Evolutionary conservation across 2,329 filamentous ascomycete species (phyloP), one percentile per base, ranked within the genome.

Genomic region (Emericellopsis cladophorae): DNA sequence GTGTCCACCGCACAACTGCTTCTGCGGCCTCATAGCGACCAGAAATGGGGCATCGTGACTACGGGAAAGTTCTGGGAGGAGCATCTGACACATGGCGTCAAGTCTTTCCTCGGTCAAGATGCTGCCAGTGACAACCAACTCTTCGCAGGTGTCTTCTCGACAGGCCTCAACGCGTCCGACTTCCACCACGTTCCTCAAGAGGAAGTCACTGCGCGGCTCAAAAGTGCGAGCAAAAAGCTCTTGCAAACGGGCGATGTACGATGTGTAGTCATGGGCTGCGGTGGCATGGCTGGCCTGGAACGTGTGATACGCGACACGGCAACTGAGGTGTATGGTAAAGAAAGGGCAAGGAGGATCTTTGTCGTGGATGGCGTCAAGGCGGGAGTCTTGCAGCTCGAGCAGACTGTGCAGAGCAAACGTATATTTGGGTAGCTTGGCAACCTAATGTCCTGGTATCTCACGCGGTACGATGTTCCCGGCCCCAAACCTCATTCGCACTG

Each of bases 401-500:
- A 76, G 40, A 63, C 65, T 46, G 56, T 75, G 34, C 65, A 56
- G 42, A 64, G 66, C 45, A 60, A 56, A 43, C 53, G 58, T 26
- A 48, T 64, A 32, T 71, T 69, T 6, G 37, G 24, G 7, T 31
- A 15, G 7, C 11, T 21, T 29, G 38, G 22, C 29, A 18, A 33
- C 14, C 9, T 12, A 4, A 29, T 9, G 4, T 9, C 7, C 9
- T 9, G 8, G 9, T 29, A 12, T 4, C 9, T 29, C 26, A 29
- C 2, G 26, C 26, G 26, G 4, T 29, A 12, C 26, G 26, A 29
- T 29, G 65, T 34, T 66, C 67, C 43, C 85, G 68, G 1, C 84
- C 85, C 89, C 89, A 95, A n/a, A 95, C 88, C 55, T 95, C 89
- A 52, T 94, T 86, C 0, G 75, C 79, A 53, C 82, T 81, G 53